Evolutionary conservation across 2,329 filamentous ascomycete genomes (phyloP).

Genomic region (Endoconidiophora laricicola): DNA sequence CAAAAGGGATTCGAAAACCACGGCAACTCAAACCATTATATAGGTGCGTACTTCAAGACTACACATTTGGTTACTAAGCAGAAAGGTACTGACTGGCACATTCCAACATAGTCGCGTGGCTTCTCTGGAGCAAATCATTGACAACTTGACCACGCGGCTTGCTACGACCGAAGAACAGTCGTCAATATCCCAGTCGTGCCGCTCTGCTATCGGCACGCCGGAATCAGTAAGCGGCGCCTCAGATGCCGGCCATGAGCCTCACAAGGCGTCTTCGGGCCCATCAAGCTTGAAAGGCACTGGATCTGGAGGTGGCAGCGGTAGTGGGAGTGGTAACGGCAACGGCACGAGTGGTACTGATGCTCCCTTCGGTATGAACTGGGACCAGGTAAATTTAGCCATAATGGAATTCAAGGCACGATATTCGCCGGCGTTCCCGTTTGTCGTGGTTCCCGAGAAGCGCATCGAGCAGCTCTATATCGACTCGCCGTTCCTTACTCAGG

Average conservation of each 20-base stretch:
- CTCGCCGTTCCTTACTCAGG: constrained; percentile 25
- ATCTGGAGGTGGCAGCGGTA: not conserved
- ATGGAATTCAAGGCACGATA: constrained; percentile 20
- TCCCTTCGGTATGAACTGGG: constrained; percentile 25
- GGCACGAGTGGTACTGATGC: not conserved
- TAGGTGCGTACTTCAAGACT: constrained; percentile 15
- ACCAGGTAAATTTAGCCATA: constrained; percentile 22
- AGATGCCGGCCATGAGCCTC: constrained; percentile 3
- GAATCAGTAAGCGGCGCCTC: constrained; percentile 9
- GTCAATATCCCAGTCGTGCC: not conserved
- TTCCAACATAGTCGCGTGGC: constrained; percentile 16
- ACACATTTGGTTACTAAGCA: not conserved
- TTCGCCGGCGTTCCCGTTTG: constrained; percentile 24
- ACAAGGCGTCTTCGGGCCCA: constrained; percentile 5
- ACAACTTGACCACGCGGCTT: constrained; percentile 13
- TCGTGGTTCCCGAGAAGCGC: constrained; percentile 19
- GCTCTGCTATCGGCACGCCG: constrained; percentile 8
- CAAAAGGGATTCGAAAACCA: constrained; percentile 19
- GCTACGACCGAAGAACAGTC: constrained; percentile 7
- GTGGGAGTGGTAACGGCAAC: not conserved
- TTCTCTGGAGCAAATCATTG: constrained; percentile 16
- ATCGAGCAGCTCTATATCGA: constrained; percentile 19
- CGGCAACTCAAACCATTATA: constrained; percentile 18
- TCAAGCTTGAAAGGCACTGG: not conserved
- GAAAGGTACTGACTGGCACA: not conserved